Conservation (phyloP, 2,329 filamentous ascomycete species). For the Epichloe brachyelytri region DNA sequence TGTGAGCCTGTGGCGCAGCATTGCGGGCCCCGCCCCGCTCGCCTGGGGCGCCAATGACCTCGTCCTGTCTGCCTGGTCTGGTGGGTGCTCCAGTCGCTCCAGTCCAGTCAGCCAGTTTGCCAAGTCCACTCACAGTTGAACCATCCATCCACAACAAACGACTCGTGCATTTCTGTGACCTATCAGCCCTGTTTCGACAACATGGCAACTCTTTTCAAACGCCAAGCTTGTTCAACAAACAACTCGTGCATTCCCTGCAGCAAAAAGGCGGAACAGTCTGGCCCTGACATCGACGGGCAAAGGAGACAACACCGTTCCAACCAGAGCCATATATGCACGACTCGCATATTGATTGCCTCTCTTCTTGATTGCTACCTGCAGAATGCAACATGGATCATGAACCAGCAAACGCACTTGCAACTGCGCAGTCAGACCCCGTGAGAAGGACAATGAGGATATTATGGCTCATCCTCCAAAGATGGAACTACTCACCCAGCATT, state of each 20-base stretch:
- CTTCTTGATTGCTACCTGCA: not conserved
- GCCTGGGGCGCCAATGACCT: too few species aligned
- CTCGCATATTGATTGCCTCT: not conserved
- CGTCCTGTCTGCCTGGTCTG: too few species aligned
- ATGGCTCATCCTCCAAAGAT: not conserved
- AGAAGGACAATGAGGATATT: not conserved
- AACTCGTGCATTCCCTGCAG: too few species aligned
- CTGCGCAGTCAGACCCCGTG: too few species aligned
- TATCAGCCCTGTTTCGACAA: not conserved
- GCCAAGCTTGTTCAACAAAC: not conserved
- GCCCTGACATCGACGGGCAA: not conserved
- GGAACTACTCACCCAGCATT: conserved; percentile 1
- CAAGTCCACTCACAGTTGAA: too few species aligned
- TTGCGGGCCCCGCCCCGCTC: not conserved
- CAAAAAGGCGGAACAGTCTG: too few species aligned
- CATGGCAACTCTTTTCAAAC: not conserved
- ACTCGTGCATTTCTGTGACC: not conserved
- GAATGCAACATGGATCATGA: not conserved
- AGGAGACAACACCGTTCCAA: not conserved
- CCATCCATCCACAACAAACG: not conserved
- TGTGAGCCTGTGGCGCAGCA: not conserved
- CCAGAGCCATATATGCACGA: not conserved
- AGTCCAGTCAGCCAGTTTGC: too few species aligned
- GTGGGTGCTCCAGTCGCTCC: too few species aligned
- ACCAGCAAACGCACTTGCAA: not conserved